Evolutionary conservation across 495 filamentous ascomycete genomes (phyloP).

Genomic region (Margaritispora aquatica): DNA sequence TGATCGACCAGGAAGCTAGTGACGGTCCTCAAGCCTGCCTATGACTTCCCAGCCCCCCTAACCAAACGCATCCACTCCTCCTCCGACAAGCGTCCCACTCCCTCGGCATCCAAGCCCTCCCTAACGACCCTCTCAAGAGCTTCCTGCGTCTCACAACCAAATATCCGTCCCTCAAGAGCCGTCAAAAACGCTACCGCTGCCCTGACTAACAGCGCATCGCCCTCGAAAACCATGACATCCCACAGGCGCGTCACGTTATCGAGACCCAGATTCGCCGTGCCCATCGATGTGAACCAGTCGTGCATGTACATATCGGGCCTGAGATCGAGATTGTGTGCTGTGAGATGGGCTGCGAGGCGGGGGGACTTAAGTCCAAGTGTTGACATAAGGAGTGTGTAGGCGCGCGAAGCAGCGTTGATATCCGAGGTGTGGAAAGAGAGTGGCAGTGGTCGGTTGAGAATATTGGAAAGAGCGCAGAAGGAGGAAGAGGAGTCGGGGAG

Average conservation of each 20-base stretch:
- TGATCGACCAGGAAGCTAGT: background rate
- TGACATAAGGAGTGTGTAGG: constrained; percentile 64
- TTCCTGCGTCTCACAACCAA: constrained; percentile 37
- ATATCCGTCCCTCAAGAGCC: constrained; percentile 54
- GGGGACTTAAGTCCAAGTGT: constrained; percentile 68
- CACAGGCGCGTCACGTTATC: constrained; percentile 76
- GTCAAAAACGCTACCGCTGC: constrained; percentile 57
- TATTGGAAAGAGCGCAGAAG: constrained; percentile 82
- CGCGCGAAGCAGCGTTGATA: constrained; percentile 59
- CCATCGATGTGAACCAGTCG: constrained; percentile 45
- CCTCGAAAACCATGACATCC: constrained; percentile 95
- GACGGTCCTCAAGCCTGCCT: background rate
- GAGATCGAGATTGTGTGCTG: constrained; percentile 30
- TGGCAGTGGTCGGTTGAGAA: constrained; percentile 82
- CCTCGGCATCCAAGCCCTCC: constrained; percentile 13
- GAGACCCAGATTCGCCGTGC: constrained; percentile 49
- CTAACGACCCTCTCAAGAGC: constrained; percentile 20
- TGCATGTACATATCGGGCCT: constrained; percentile 45
- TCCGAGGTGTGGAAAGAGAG: constrained; percentile 84
- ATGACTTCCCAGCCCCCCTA: constrained; percentile 59
- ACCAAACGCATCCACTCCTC: constrained; percentile 66
- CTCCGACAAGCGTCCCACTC: constrained; percentile 51
- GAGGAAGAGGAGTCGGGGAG: constrained; percentile 62
- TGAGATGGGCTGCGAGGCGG: constrained; percentile 62
- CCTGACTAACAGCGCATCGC: constrained; percentile 73